These are phyloP conservation scores for Candida sakaeoensis DNA, from an alignment of 805 yeast genomes.

Conservation along the genomic window DNA sequence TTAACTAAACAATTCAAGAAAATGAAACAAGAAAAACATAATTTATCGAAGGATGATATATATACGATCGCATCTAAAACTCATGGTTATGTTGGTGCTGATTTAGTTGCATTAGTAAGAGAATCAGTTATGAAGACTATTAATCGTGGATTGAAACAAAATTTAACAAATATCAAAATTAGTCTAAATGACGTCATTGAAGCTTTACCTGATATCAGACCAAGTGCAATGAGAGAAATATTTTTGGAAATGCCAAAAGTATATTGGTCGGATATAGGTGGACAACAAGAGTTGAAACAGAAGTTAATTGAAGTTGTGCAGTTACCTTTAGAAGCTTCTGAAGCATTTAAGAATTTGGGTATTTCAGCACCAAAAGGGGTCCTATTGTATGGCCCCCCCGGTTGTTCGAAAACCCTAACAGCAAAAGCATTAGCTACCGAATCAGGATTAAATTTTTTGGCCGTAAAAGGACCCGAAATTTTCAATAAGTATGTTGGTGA, in stretches of 20 bases:
- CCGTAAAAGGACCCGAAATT: constrained; percentile 96
- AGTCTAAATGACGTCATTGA: constrained; percentile 55
- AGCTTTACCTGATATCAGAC: constrained; percentile 78
- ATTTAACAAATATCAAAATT: constrained; percentile 41
- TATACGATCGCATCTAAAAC: constrained; percentile 66
- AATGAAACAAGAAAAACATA: constrained; percentile 45
- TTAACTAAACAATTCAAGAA: constrained; percentile 55
- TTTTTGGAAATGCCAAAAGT: constrained; percentile 93
- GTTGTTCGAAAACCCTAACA: constrained; percentile 91
- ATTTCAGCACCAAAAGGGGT: constrained; percentile 92
- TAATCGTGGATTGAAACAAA: constrained; percentile 47
- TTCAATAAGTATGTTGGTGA: constrained; percentile 96
- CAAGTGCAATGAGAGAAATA: constrained; percentile 96
- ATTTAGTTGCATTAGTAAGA: constrained; percentile 78
- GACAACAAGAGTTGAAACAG: constrained; percentile 78
- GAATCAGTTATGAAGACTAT: constrained; percentile 87
- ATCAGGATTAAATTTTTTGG: constrained; percentile 87
- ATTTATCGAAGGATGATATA: constrained; percentile 53
- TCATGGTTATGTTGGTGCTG: constrained; percentile 98
- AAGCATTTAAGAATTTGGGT: constrained; percentile 72
- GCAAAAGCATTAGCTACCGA: constrained; percentile 96
- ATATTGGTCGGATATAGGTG: constrained; percentile 93
- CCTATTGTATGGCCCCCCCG: constrained; percentile 94
- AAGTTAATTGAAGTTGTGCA: constrained; percentile 88
- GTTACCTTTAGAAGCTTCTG: constrained; percentile 80